Conservation (phyloP, 768 basidiomycete genomes). For the Hericium alpestre region DNA sequence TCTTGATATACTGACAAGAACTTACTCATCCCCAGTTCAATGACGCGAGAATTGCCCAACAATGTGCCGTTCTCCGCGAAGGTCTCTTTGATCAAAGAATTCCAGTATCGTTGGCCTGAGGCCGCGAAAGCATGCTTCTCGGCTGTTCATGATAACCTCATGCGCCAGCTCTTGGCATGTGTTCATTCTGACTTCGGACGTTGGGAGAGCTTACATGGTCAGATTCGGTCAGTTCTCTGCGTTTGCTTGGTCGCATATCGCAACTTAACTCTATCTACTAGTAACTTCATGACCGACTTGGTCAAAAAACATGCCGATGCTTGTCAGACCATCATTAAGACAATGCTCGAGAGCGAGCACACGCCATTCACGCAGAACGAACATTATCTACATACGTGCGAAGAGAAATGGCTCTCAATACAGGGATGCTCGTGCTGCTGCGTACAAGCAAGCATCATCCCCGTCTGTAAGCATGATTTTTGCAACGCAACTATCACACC, state of each 20-base stretch:
- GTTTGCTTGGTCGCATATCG: not conserved
- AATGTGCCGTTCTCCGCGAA: slow-evolving; percentile 1
- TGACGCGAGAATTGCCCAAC: not conserved
- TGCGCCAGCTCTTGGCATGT: not conserved
- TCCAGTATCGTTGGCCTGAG: not conserved
- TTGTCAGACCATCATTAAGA: not conserved
- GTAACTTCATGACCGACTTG: not conserved
- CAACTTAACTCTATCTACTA: not conserved
- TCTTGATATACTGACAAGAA: not conserved
- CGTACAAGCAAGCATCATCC: not conserved
- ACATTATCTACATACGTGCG: slow-evolving; percentile 1
- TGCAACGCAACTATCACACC: not conserved
- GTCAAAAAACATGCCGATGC: not conserved
- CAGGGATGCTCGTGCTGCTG: not conserved
- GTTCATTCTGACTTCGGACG: not conserved
- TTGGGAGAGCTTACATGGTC: not conserved
- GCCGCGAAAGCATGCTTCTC: not conserved
- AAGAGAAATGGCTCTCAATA: slow-evolving; percentile 1
- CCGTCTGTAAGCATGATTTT: too few relatives aligned
- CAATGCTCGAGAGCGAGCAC: not conserved
- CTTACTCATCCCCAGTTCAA: not conserved
- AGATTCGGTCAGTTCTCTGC: not conserved
- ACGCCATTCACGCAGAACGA: not conserved
- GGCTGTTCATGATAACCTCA: not conserved
- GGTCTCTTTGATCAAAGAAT: not conserved